A percentile compares a stretch with the other conserved stretches of the same genome.
phyloP scores from a whole-genome alignment of 805 yeast genomes.

The Pichia sporocuriosa region DNA sequence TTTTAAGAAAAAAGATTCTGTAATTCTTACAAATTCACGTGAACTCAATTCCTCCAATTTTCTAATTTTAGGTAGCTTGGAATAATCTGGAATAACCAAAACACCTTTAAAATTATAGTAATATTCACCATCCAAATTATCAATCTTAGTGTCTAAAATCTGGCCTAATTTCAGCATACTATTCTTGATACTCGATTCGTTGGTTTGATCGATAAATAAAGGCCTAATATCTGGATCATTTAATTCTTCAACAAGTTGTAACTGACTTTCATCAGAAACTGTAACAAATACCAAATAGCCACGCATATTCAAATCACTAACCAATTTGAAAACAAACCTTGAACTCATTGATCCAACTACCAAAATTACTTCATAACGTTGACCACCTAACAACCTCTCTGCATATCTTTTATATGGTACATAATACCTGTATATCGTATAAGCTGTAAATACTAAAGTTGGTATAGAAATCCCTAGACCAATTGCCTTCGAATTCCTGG shows the following conservation, averaged over 20 bases:
- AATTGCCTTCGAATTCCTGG: conserved; percentile 2
- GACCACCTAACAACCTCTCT: conserved; percentile 56
- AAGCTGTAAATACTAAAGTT: conserved; percentile 4
- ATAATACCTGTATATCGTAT: conserved; percentile 6
- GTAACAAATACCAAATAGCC: conserved; percentile 81
- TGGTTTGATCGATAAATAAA: conserved; percentile 45
- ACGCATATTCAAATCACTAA: conserved; percentile 66
- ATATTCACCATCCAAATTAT: conserved; percentile 47
- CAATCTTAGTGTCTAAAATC: conserved; percentile 33
- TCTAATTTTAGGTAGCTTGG: conserved; percentile 28
- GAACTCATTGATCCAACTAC: conserved; percentile 73
- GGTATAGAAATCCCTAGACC: conserved; percentile 12
- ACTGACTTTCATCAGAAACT: conserved; percentile 54
- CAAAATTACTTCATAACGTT: conserved; percentile 67
- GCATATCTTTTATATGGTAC: conserved; percentile 42
- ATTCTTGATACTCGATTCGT: conserved; percentile 35
- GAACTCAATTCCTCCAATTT: conserved; percentile 23
- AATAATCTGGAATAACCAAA: conserved; percentile 57
- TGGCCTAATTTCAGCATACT: conserved; percentile 45
- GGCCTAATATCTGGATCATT: conserved; percentile 65
- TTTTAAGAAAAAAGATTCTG: conserved; percentile 23
- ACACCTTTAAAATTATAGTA: conserved; percentile 55
- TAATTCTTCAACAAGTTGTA: conserved; percentile 46
- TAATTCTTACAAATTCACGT: conserved; percentile 24
- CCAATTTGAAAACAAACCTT: conserved; percentile 61